Percentiles rank a stretch among this genome's conserved stretches.
Conservation (phyloP, 192 early-diverging fungal genomes). For the Gonapodya prolifera region DNA sequence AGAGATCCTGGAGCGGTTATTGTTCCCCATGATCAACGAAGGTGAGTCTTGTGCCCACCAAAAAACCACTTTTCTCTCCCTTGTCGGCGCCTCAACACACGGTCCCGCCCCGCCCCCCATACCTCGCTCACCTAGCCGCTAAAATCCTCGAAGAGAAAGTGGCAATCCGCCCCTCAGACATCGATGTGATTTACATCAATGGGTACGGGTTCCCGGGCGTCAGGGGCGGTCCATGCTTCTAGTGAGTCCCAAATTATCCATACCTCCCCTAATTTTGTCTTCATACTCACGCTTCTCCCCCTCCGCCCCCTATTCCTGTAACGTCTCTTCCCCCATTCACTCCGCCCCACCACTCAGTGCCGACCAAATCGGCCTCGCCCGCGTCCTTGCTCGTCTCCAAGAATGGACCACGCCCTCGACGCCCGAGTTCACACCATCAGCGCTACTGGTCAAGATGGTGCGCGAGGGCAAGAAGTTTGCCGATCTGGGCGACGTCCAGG, state of each 20-base stretch:
- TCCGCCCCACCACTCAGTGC: neutral
- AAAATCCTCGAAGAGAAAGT: neutral
- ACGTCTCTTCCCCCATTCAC: too few relatives aligned
- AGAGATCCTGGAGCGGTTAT: neutral
- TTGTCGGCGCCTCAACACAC: too few relatives aligned
- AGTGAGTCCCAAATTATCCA: too few relatives aligned
- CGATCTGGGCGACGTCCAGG: neutral
- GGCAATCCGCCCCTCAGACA: neutral
- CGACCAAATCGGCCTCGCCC: slow-evolving; percentile 1
- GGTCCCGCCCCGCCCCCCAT: too few relatives aligned
- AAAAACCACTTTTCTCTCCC: too few relatives aligned
- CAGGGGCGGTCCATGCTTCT: neutral
- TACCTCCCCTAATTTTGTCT: too few relatives aligned
- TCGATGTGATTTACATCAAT: neutral
- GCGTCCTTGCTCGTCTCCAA: neutral
- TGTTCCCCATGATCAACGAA: slow-evolving; percentile 5
- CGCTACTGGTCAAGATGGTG: neutral
- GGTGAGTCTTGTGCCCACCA: too few relatives aligned
- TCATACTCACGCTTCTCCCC: too few relatives aligned
- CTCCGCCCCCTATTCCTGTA: too few relatives aligned
- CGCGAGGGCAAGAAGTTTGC: slow-evolving; percentile 5
- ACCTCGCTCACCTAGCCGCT: too few relatives aligned
- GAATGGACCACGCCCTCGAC: neutral
- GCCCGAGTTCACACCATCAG: neutral
- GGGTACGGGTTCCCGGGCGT: neutral